Evolutionary conservation across 495 filamentous ascomycete species (phyloP).

Genomic region (Penicillium ochrochloron): DNA sequence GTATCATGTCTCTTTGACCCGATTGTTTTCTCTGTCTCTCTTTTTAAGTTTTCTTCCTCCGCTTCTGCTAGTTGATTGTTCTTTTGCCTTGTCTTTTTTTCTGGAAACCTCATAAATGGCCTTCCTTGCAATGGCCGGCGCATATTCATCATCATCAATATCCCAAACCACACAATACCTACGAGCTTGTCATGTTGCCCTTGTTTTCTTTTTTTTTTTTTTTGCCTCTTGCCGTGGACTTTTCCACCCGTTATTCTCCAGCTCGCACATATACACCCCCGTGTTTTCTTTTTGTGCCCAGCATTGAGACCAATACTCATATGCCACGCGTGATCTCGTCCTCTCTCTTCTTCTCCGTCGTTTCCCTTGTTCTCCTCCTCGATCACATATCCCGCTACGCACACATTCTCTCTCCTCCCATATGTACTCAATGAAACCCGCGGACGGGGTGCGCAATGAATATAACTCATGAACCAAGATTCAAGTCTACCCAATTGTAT

Average conservation of each 20-base stretch:
- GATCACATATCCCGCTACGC: conserved; percentile 6
- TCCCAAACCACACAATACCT: conserved; percentile 22
- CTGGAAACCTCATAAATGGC: conserved; percentile 35
- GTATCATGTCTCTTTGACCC: conserved; percentile 41
- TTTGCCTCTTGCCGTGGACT: conserved; percentile 7
- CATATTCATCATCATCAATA: conserved; percentile 31
- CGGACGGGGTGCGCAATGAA: conserved; percentile 36
- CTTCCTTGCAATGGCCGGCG: conserved; percentile 31
- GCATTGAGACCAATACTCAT: conserved; percentile 6
- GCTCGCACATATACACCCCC: conserved; percentile 29
- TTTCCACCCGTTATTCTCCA: conserved; percentile 1
- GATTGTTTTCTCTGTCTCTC: conserved; percentile 25
- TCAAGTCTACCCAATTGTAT: neutral
- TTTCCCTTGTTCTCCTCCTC: conserved; percentile 15
- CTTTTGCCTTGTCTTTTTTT: conserved; percentile 15
- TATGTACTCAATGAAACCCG: conserved; percentile 29
- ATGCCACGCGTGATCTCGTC: conserved; percentile 27
- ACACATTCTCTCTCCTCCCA: conserved; percentile 24
- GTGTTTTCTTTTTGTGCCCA: conserved; percentile 1
- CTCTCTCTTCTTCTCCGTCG: conserved; percentile 18
- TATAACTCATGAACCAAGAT: conserved; percentile 30
- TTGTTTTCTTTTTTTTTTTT: conserved; percentile 4
- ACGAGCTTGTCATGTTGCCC: conserved; percentile 9
- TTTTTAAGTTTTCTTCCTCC: conserved; percentile 12
- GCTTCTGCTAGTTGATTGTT: conserved; percentile 14